Evolutionary conservation across 805 yeast species (phyloP).

Genomic region (Starmerella stigmatis): DNA sequence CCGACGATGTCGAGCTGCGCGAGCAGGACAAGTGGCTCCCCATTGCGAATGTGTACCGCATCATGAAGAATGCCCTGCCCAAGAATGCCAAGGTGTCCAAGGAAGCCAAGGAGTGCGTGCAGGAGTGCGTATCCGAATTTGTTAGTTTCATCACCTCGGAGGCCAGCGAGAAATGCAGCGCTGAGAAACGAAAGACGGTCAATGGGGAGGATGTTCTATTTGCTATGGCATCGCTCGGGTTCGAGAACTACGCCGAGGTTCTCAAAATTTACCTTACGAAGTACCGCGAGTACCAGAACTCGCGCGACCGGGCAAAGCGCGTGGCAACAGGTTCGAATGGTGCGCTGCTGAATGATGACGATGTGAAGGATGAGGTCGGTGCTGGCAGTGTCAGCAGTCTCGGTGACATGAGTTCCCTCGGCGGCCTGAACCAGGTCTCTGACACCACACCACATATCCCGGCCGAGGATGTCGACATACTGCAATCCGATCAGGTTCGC

Average conservation of each 20-base stretch:
- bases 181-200: constrained; percentile 58
- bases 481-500: not conserved
- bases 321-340: not conserved
- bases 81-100: constrained; percentile 64
- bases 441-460: not conserved
- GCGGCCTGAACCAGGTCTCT: not conserved
- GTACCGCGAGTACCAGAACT: constrained; percentile 39
- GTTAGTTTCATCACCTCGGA: constrained; percentile 60
- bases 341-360: not conserved
- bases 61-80: constrained; percentile 68
- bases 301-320: constrained; percentile 23
- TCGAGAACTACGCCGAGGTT: constrained; percentile 60
- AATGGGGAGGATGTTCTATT: constrained; percentile 60
- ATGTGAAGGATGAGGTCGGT: not conserved
- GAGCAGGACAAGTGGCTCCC: constrained; percentile 56
- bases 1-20: constrained; percentile 40
- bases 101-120: constrained; percentile 70
- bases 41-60: constrained; percentile 54
- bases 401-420: not conserved
- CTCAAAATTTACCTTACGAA: constrained; percentile 58
- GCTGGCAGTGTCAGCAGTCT: not conserved
- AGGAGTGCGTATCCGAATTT: constrained; percentile 59
- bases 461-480: not conserved
- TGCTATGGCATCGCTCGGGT: constrained; percentile 55
- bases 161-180: constrained; percentile 49